Evolutionary conservation across 1,284 basidiomycete genomes (phyloP).

Genomic region (Afroboletus lepidellus): DNA sequence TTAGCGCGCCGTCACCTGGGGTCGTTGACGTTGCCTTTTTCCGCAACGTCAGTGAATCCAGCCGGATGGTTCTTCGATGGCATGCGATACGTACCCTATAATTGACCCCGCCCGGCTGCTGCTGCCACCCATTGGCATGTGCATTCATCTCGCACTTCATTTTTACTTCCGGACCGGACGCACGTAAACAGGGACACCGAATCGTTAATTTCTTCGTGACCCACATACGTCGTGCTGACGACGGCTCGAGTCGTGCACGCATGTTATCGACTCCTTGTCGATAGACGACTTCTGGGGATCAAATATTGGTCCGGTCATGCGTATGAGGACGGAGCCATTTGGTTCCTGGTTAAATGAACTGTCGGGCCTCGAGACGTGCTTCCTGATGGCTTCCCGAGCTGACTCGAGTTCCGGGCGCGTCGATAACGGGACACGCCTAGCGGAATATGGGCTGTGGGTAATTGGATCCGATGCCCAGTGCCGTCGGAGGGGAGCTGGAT

Average conservation of each 20-base stretch:
- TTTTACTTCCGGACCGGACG: not conserved
- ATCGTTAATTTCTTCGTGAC: not conserved
- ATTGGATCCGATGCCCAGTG: not conserved
- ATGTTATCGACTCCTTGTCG: not conserved
- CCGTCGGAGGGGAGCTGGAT: not conserved
- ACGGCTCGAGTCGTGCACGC: not conserved
- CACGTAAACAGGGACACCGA: not conserved
- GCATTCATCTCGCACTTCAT: not conserved
- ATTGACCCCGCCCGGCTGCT: not conserved
- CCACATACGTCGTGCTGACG: not conserved
- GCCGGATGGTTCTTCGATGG: not conserved
- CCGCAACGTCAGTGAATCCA: conserved; percentile 11
- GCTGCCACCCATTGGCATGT: not conserved
- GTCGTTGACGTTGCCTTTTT: conserved; percentile 1
- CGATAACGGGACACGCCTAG: not conserved
- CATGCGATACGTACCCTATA: not conserved
- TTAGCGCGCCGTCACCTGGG: conserved; percentile 1
- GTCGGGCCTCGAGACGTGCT: not conserved
- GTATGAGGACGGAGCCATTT: not conserved
- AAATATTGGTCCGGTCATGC: not conserved
- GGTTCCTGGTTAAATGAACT: no score
- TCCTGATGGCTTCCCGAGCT: not conserved
- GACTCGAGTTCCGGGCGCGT: not conserved
- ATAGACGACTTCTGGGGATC: not conserved
- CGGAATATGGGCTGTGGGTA: not conserved